These are phyloP conservation scores for Sarocladium kiliense DNA, from an alignment of 2,329 filamentous ascomycete genomes.

Conservation along the genomic window DNA sequence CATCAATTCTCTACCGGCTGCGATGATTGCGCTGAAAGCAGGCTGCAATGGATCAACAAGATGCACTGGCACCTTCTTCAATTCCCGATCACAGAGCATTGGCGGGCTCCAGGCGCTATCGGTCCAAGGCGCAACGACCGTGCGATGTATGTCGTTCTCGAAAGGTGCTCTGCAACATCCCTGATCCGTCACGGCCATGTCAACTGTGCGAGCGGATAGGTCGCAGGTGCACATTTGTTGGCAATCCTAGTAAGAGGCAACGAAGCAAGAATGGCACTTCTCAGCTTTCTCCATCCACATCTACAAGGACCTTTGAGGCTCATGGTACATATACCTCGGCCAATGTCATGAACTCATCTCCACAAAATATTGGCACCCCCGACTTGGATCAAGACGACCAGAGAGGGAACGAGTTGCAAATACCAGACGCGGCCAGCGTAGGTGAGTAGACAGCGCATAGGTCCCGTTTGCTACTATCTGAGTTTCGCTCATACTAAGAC, in stretches of 20 bases:
- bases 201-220: slow-evolving; percentile 19
- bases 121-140: slow-evolving; percentile 17
- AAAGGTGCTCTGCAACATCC: slow-evolving; percentile 22
- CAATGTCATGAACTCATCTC: background rate
- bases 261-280: background rate
- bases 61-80: background rate
- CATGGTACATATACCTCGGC: background rate
- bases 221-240: slow-evolving; percentile 18
- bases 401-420: background rate
- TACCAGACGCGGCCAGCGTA: background rate
- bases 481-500: background rate
- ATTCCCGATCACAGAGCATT: slow-evolving; percentile 1
- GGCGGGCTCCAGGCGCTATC: slow-evolving; percentile 12
- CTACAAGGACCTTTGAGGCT: background rate
- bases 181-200: slow-evolving; percentile 19
- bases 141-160: slow-evolving; percentile 18
- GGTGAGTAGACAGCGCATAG: background rate
- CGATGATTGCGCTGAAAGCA: background rate
- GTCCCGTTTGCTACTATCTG: background rate
- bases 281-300: background rate
- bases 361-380: background rate
- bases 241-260: slow-evolving; percentile 17
- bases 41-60: background rate
- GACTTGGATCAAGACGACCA: background rate
- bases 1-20: background rate